phyloP scores from a whole-genome alignment of 768 basidiomycete genomes.

The Podaxis sp. region DNA sequence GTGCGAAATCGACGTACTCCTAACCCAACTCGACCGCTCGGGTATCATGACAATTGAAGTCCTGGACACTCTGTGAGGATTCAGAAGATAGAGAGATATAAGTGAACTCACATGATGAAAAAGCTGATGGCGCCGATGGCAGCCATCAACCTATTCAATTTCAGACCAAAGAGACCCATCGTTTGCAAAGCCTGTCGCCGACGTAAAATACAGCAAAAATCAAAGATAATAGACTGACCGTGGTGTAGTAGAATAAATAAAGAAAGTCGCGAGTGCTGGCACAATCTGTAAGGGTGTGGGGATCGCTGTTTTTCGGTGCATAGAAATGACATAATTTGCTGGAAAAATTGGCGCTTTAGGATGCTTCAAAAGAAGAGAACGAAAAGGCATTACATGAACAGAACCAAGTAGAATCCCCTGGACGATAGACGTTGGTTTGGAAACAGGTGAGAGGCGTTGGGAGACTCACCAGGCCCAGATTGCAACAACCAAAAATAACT shows the following conservation, averaged over 20 bases:
- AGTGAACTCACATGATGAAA: constrained; percentile 45
- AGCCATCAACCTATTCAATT: constrained; percentile 66
- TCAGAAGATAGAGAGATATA: background rate
- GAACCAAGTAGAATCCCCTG: constrained; percentile 61
- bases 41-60: constrained; percentile 41
- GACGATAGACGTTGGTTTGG: constrained; percentile 16
- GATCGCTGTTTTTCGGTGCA: constrained; percentile 18
- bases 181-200: constrained; percentile 51
- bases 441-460: background rate
- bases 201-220: constrained; percentile 2
- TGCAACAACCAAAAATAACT: constrained; percentile 54
- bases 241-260: constrained; percentile 48
- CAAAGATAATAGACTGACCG: constrained; percentile 27
- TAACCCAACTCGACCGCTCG: constrained; percentile 29
- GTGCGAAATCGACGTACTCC: constrained; percentile 29
- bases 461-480: constrained; percentile 62
- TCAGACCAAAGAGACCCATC: constrained; percentile 70
- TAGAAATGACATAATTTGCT: constrained; percentile 47
- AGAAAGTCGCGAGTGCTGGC: constrained; percentile 46
- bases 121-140: constrained; percentile 55
- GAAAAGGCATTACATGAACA: constrained; percentile 45
- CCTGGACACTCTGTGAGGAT: constrained; percentile 21
- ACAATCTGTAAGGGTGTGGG: constrained; percentile 22
- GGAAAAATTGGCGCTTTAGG: constrained; percentile 4
- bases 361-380: constrained; percentile 31